Conservation (phyloP, 768 basidiomycete genomes). For the Cystofilobasidium macerans region DNA sequence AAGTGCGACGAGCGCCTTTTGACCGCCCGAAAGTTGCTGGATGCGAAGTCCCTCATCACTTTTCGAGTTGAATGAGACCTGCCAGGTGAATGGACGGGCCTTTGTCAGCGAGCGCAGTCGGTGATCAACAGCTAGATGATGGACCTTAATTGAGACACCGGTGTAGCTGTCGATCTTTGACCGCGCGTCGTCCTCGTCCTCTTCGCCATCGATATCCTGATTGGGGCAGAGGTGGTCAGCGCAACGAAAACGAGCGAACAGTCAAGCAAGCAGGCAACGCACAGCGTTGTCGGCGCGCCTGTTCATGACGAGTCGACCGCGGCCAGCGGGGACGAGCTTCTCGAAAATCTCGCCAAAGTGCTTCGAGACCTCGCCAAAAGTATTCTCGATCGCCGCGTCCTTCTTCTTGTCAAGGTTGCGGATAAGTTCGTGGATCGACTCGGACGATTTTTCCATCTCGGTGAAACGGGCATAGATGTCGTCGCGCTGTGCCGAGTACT, state of each 20-base stretch:
- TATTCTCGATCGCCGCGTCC: conserved; percentile 96
- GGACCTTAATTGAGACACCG: conserved; percentile 85
- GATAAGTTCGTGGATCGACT: conserved; percentile 84
- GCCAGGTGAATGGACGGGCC: neutral
- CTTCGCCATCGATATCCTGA: conserved; percentile 34
- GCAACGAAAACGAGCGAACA: conserved; percentile 50
- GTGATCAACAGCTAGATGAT: conserved; percentile 5
- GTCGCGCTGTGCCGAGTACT: conserved; percentile 95
- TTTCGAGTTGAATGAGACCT: conserved; percentile 99
- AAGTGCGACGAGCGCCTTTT: conserved; percentile 91
- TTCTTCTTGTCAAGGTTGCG: conserved; percentile 90
- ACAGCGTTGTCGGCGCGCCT: conserved; percentile 41
- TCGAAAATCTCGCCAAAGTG: conserved; percentile 98
- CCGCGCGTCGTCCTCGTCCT: conserved; percentile 25
- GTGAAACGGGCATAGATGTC: conserved; percentile 73
- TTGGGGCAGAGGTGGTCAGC: conserved; percentile 43
- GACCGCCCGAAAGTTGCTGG: conserved; percentile 92
- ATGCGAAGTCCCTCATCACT: conserved; percentile 92
- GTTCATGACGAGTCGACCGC: conserved; percentile 84
- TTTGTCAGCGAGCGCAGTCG: conserved; percentile 2
- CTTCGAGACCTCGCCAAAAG: conserved; percentile 93
- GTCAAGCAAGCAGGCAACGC: neutral
- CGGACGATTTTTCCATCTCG: conserved; percentile 79
- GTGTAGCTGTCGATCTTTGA: conserved; percentile 77
- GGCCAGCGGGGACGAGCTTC: conserved; percentile 84